Base-by-base conservation (phyloP, 2,329 filamentous ascomycete species). In the Fusarium guadeloupense region DNA sequence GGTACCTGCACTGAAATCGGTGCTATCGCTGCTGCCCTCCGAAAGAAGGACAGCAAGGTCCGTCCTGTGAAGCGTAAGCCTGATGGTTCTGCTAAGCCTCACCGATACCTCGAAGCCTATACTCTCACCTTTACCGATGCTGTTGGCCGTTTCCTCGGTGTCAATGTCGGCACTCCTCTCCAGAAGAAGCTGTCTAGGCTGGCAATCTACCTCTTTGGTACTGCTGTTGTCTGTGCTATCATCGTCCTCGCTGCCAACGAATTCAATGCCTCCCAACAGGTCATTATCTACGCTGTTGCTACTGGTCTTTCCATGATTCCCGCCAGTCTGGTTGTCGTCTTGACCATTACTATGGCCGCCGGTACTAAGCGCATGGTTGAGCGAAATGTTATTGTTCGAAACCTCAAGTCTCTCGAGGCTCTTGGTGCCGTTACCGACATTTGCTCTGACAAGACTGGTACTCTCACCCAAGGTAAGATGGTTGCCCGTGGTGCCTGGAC, bases 141-240 rank as follows among this genome's bases (percentile, higher is more conserved):
- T 6, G 74, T 88, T 54, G 86, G 85, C 5, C 79, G 81, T 31
- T 89, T 91, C 69, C 78, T 91, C 9, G 88, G 89, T 45, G 82
- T 90, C 55, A 88, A 85, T 49, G 83, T 89, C 12, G 89, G 89
- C 40, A 91, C 89, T 10, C 89, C 89, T 4, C 79, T 91, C 16
- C 87, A 90, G 72, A 82, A 83, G 65, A 90, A 89, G 69, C 78
- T 91, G 14, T 89, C 87, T 41, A 85, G 85, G 71, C 81, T 91
- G 43, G 89, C 89, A 19, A 79, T 90, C 16, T 72, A 89, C 3
- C 81, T 91, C 2, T 90, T 91, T 69, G 81, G 79, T 25, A 83
- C 89, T 45, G 89, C 89, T 3, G 83, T 91, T 12, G 68, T 91
- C 21, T 89, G 88, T 59, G 88, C 88, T 9, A 83, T 91, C 63